Evolutionary conservation across 352 stramenopile genomes (phyloP), one percentile per base, ranked within the genome.

Genomic region (Phytopythium chamaehyphon): DNA sequence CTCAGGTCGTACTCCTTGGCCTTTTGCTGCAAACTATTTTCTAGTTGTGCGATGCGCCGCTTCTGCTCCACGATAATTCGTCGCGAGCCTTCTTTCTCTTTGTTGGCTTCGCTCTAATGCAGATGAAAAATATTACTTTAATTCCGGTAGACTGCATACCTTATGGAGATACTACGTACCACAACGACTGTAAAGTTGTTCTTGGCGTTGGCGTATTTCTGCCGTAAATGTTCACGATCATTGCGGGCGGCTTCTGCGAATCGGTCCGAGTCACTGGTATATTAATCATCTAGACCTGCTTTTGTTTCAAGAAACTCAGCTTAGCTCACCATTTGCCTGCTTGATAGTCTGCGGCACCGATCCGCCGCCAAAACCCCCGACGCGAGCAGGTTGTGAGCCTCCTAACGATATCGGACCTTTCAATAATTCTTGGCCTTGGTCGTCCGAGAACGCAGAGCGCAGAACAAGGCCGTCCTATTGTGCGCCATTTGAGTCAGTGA

Each of bases 161-260:
- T n/a, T n/a, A 33, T 33, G 28, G 9, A 10, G 21, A 49, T n/a
- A 2, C 5, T 22, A 57, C 68, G 44, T 47, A 89, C 77, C 59
- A 88, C 76, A 14, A 90, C 70, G 10, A 80, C 61, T 2, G 67
- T 74, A 26, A 94, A 86, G 50, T 88, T 88, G 42, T 57, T 83
- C 64, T 94, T 94, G 21, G 79, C 83, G 43, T 90, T 91, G 14
- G 76, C 52, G 54, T 89, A 90, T 40, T 94, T 94, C 33, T 83
- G 66, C 12, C 75, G 74, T 45, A 94, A 59, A 26, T 84, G 71
- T 49, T 94, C 75, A 23, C 74, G 66, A 28, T 91, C 82, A 40
- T 59, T 71, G 23, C 74, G 61, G n/a, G 77, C 70, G 22, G 82
- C 66, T 28, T 86, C 75, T 70, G 52, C 35, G 50, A 12, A 23